A percentile compares a stretch with the other conserved stretches of the same genome.
Conservation (phyloP, 1,139 yeast species). For the Entelexis sorbosivorans region DNA sequence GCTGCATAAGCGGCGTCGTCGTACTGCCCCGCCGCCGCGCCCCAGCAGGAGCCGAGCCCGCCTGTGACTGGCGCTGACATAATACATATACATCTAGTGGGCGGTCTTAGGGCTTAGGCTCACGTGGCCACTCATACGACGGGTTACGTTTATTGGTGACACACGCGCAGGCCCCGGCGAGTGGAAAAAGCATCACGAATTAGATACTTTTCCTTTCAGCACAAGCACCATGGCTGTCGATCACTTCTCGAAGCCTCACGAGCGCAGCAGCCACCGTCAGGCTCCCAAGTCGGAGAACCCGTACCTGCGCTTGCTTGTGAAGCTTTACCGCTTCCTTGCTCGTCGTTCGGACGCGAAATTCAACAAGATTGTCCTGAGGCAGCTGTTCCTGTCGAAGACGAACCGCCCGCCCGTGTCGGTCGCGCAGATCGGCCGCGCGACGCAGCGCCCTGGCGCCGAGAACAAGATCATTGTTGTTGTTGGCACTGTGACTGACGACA, state of each 20-base stretch:
- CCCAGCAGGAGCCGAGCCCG: too few species aligned
- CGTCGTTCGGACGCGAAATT: conserved; percentile 97
- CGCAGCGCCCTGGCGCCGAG: conserved; percentile 73
- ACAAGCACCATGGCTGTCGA: conserved; percentile 78
- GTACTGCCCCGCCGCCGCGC: too few species aligned
- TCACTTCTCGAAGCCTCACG: conserved; percentile 93
- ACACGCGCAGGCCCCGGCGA: conserved; percentile 8
- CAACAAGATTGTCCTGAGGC: conserved; percentile 93
- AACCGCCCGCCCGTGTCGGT: conserved; percentile 99
- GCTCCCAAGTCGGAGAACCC: conserved; percentile 99
- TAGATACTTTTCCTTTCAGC: conserved; percentile 11
- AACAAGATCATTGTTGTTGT: conserved; percentile 94
- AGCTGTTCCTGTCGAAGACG: conserved; percentile 93
- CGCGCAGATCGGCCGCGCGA: conserved; percentile 78
- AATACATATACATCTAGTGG: neutral
- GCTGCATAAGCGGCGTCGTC: too few species aligned
- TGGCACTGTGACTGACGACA: conserved; percentile 98
- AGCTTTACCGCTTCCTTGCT: conserved; percentile 97
- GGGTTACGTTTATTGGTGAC: conserved; percentile 10
- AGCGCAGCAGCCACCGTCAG: conserved; percentile 89
- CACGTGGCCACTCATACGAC: conserved; percentile 12
- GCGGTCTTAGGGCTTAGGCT: conserved; percentile 19
- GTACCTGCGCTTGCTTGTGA: conserved; percentile 94
- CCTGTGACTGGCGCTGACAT: conserved; percentile 1
- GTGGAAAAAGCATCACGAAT: conserved; percentile 17